These are phyloP conservation scores for Wickerhamomyces bisporus DNA, from an alignment of 805 yeast species.

Conservation along the genomic window DNA sequence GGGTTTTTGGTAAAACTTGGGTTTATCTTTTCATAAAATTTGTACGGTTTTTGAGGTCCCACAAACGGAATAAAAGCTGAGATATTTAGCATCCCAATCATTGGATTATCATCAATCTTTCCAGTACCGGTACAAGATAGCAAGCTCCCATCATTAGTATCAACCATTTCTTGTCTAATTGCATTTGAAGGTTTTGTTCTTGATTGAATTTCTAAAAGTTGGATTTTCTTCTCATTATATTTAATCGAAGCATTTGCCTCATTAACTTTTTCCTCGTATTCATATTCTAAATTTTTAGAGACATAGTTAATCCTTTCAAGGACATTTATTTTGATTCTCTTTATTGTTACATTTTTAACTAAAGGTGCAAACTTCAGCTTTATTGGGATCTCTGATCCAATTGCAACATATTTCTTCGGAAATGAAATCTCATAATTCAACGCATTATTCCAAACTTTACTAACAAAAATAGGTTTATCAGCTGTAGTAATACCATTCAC, in stretches of 20 bases:
- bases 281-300: conserved; percentile 48
- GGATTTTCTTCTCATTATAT: conserved; percentile 44
- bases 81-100: conserved; percentile 18
- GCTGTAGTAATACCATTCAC: conserved; percentile 31
- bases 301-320: conserved; percentile 62
- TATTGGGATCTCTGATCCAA: conserved; percentile 55
- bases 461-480: conserved; percentile 73
- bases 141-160: conserved; percentile 54
- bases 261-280: conserved; percentile 38
- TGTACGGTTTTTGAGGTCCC: conserved; percentile 13
- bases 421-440: conserved; percentile 66
- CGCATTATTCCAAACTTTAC: conserved; percentile 68
- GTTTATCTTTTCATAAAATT: conserved; percentile 1
- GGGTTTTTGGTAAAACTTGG: conserved; percentile 1
- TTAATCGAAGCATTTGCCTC: conserved; percentile 1
- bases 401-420: conserved; percentile 62
- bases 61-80: conserved; percentile 16
- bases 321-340: conserved; percentile 59
- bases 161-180: conserved; percentile 56
- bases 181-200: conserved; percentile 38
- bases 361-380: conserved; percentile 65
- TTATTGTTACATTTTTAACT: conserved; percentile 54
- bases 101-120: conserved; percentile 16
- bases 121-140: conserved; percentile 39
- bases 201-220: conserved; percentile 62